Base-by-base conservation (phyloP, 139 green algal species). In the Chlorokybus atmophyticus region DNA sequence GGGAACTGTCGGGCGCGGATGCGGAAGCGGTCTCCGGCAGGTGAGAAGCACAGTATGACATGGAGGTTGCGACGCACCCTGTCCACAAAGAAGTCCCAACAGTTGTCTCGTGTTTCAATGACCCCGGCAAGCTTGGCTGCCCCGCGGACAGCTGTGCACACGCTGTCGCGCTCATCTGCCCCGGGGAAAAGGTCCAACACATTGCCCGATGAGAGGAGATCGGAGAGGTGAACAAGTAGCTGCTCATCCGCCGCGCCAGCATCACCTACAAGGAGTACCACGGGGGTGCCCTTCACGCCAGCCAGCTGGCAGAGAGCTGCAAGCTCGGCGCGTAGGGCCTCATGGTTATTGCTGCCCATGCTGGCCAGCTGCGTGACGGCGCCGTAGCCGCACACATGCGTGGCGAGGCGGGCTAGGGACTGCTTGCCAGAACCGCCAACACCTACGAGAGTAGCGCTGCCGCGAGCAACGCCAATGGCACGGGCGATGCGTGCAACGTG, bases 161-260 rank as follows among this genome's bases (percentile, higher is more conserved):
- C 83, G 60, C 60, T 78, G 35, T 89, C 83, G 60, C 81, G 85
- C 17, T 59, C 51, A 70, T 92, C 83, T 64, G 87, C 84, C 19
- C 51, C 54, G 0, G 67, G 57, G 67, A 83, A 90, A 1, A 94
- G 70, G 61, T 88, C 85, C 0, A 78, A 63, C 29, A 90, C 79
- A 52, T 80, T 76, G 28, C 86, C 85, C 19, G 78, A 86, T 10
- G 81, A 79, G 50, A 94, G 72, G 53, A 94, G 72, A 64, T 94
- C 86, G 62, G 92, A 93, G 44, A 94, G 80, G 79, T 84, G 88
- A 6, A 92, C 82, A 29, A 94, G 70, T 64, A 94, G 90, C 7
- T 67, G 57, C 70, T 94, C 85, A 42, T 93, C 83, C 0, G 90
- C 79, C 35, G 93, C 90, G 58, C 82, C 63, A 62, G 83, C 85